Evolutionary conservation across 495 filamentous ascomycete genomes (phyloP).

Genomic region (Podospora bellae-mahoneyi): DNA sequence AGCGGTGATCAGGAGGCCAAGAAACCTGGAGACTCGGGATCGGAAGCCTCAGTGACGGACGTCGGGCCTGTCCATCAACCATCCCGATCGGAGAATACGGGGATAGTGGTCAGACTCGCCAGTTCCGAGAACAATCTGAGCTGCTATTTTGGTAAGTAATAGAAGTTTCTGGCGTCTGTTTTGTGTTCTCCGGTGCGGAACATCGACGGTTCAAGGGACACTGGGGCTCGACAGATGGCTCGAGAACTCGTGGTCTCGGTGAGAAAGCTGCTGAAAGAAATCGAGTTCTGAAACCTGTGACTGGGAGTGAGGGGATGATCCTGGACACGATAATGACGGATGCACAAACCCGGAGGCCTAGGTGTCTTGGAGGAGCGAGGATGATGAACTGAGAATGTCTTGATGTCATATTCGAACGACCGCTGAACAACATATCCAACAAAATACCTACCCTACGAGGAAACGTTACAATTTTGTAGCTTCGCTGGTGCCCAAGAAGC

Average conservation of each 20-base stretch:
- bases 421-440: constrained; percentile 1
- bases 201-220: not conserved
- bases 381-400: not conserved
- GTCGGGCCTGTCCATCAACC: not conserved
- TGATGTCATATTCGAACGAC: constrained; percentile 4
- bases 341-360: not conserved
- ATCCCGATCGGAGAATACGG: constrained; percentile 7
- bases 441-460: constrained; percentile 2
- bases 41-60: not conserved
- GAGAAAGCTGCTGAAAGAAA: not conserved
- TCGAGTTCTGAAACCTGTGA: not conserved
- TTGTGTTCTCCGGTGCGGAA: not conserved
- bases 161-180: not conserved
- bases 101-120: not conserved
- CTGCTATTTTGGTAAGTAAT: constrained; percentile 3
- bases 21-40: not conserved
- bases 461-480: constrained; percentile 31
- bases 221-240: not conserved
- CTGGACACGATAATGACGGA: not conserved
- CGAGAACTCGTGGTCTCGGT: not conserved
- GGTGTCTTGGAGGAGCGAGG: not conserved
- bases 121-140: not conserved
- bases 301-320: not conserved
- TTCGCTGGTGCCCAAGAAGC: constrained; percentile 53
- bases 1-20: not conserved